These are phyloP conservation scores for Botrytis medusae DNA, from an alignment of 2,329 filamentous ascomycete species.

Conservation along the genomic window DNA sequence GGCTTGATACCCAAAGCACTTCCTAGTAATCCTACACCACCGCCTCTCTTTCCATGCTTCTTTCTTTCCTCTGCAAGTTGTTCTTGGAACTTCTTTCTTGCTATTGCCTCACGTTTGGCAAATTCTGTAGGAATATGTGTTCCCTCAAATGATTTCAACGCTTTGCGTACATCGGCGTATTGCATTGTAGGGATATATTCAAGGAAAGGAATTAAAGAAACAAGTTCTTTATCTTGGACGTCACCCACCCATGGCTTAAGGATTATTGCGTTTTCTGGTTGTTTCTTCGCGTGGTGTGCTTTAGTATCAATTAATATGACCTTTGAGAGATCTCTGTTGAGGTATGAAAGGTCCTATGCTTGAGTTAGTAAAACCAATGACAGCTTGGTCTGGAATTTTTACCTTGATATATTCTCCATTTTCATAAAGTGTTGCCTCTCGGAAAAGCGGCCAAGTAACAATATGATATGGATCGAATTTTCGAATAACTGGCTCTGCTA, in stretches of 20 bases:
- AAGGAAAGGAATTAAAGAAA: slow-evolving; percentile 90
- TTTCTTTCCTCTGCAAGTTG: slow-evolving; percentile 68
- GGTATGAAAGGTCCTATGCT: slow-evolving; percentile 84
- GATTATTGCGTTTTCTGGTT: slow-evolving; percentile 96
- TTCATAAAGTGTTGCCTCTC: slow-evolving; percentile 96
- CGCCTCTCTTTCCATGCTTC: slow-evolving; percentile 55
- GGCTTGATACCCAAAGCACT: slow-evolving; percentile 77
- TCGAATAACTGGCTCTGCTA: slow-evolving; percentile 82
- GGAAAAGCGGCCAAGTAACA: slow-evolving; percentile 91
- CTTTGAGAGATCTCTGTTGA: slow-evolving; percentile 94
- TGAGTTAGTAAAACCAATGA: slow-evolving; percentile 31
- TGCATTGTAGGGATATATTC: slow-evolving; percentile 97
- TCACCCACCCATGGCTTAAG: slow-evolving; percentile 88
- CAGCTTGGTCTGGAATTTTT: slow-evolving; percentile 33
- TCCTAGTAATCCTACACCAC: slow-evolving; percentile 67
- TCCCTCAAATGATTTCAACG: slow-evolving; percentile 85
- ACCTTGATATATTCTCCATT: slow-evolving; percentile 97
- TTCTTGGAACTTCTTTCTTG: slow-evolving; percentile 81
- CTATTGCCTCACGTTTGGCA: slow-evolving; percentile 79
- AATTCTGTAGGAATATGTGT: slow-evolving; percentile 90
- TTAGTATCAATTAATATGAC: slow-evolving; percentile 93
- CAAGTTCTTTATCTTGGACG: slow-evolving; percentile 78
- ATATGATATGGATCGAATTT: slow-evolving; percentile 96
- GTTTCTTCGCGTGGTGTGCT: slow-evolving; percentile 74
- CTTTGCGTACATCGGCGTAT: slow-evolving; percentile 80